Percentiles rank a stretch among this genome's conserved stretches.
Conservation (phyloP, 495 filamentous ascomycete species). For the Cercophora newfieldiana region DNA sequence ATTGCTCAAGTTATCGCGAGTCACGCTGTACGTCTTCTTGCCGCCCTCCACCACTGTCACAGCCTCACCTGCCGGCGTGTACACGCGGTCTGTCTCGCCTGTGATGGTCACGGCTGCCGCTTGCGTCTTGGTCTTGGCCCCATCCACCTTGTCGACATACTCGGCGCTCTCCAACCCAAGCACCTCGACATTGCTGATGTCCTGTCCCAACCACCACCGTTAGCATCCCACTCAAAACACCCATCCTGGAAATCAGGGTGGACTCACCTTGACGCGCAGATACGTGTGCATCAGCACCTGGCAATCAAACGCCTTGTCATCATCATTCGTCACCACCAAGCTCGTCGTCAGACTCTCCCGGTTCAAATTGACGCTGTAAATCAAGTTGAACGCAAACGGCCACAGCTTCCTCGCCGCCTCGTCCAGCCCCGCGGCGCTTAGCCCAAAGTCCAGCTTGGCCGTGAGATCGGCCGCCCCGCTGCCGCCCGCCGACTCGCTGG, state of each 20-base stretch:
- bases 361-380: conserved; percentile 87
- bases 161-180: conserved; percentile 68
- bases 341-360: conserved; percentile 74
- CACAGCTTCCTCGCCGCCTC: conserved; percentile 65
- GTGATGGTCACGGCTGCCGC: conserved; percentile 57
- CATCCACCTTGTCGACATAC: conserved; percentile 81
- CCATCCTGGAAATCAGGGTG: neutral
- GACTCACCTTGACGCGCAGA: conserved; percentile 70
- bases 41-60: conserved; percentile 62
- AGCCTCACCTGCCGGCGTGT: conserved; percentile 55
- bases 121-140: conserved; percentile 57
- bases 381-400: conserved; percentile 82
- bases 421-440: conserved; percentile 65
- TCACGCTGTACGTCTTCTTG: conserved; percentile 64
- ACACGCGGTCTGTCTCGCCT: conserved; percentile 77
- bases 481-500: conserved; percentile 48
- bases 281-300: conserved; percentile 93
- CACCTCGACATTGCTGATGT: conserved; percentile 69
- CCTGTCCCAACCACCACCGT: conserved; percentile 48
- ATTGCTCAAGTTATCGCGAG: conserved; percentile 77
- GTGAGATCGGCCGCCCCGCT: conserved; percentile 55
- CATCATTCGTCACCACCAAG: conserved; percentile 85
- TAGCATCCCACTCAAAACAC: neutral
- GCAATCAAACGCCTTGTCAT: conserved; percentile 78
- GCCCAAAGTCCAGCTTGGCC: conserved; percentile 93